Evolutionary conservation across 2,329 filamentous ascomycete genomes (phyloP).

Genomic region (Microcera coccophila): DNA sequence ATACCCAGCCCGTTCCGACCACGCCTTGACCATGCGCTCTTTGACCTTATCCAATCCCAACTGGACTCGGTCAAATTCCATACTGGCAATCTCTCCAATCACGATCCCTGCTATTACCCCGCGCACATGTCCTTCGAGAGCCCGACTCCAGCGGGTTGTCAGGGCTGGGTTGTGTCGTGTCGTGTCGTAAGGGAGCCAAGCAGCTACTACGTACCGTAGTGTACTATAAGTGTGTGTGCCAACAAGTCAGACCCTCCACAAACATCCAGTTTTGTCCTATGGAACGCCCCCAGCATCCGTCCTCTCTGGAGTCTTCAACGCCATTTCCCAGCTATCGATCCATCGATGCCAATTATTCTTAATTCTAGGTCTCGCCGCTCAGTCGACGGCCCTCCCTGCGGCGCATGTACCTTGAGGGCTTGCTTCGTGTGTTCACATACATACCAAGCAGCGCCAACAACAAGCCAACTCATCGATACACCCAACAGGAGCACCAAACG

Average conservation of each 20-base stretch:
- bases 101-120: slow-evolving; percentile 19
- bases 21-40: not conserved
- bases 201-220: no score
- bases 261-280: no score
- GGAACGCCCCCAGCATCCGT: not conserved
- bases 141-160: no score
- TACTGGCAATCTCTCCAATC: slow-evolving; percentile 15
- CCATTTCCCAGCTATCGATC: not conserved
- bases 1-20: not conserved
- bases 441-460: not conserved
- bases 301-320: not conserved
- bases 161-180: no score
- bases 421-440: not conserved
- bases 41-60: not conserved
- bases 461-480: not conserved
- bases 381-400: not conserved
- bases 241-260: not conserved
- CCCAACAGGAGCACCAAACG: no score
- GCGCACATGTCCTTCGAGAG: slow-evolving; percentile 27
- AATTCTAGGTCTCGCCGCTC: not conserved
- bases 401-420: not conserved
- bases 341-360: not conserved
- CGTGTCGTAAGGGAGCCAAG: no score
- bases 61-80: not conserved
- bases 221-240: no score